Conservation (phyloP, 768 basidiomycete species). For the Dictyophora rubrovolvata region DNA sequence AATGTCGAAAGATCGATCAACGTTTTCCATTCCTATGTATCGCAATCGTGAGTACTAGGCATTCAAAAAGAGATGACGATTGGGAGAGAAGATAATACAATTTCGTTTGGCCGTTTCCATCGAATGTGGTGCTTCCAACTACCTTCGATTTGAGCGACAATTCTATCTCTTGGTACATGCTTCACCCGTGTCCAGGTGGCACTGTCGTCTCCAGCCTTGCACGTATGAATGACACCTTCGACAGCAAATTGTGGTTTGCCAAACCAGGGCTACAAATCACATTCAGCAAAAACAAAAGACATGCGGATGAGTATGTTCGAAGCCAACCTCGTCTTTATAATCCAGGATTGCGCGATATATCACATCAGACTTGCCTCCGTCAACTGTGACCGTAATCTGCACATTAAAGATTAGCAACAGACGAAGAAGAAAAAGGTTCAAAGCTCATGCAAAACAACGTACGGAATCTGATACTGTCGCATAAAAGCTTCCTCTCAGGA, state of each 20-base stretch:
- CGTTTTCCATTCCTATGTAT: conserved; percentile 41
- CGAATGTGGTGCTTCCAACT: conserved; percentile 77
- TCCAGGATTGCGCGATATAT: conserved; percentile 77
- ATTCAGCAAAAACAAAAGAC: background rate
- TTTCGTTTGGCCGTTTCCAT: conserved; percentile 50
- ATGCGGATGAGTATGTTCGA: background rate
- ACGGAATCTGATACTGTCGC: conserved; percentile 68
- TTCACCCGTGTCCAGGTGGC: conserved; percentile 78
- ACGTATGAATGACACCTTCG: conserved; percentile 85
- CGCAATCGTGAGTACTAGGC: background rate
- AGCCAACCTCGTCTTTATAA: conserved; percentile 88
- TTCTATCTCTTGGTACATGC: conserved; percentile 70
- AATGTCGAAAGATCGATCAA: conserved; percentile 72
- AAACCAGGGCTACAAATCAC: conserved; percentile 63
- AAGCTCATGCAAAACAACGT: conserved; percentile 1
- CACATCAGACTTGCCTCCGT: conserved; percentile 45
- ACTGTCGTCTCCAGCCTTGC: conserved; percentile 49
- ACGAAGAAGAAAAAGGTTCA: too few species aligned
- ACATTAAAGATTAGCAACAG: background rate
- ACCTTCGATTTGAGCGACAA: conserved; percentile 81
- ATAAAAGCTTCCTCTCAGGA: conserved; percentile 86
- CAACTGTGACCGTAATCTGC: conserved; percentile 65
- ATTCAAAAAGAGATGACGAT: background rate
- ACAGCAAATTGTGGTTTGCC: conserved; percentile 75
- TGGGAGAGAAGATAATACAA: background rate